These are phyloP conservation scores for Dendrobium officinale DNA, from an alignment of 106 monocot genomes.

Conservation along the genomic window DNA sequence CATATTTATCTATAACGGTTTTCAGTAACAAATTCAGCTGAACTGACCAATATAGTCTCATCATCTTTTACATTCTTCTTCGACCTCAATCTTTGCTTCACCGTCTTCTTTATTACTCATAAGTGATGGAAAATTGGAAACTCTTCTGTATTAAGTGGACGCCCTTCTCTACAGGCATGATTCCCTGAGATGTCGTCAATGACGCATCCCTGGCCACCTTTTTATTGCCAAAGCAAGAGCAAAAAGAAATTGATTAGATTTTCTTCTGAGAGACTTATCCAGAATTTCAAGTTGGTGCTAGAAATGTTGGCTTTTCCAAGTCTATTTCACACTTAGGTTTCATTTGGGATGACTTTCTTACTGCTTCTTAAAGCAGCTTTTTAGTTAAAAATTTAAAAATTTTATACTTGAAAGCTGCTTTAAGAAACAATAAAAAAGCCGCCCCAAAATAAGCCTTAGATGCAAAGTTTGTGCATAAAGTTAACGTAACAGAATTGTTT, in stretches of 20 bases:
- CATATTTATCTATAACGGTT: neutral
- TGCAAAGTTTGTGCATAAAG: no score
- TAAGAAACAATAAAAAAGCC: no score
- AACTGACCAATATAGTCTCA: neutral
- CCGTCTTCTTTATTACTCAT: constrained; percentile 21
- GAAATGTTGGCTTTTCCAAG: neutral
- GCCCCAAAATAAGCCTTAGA: no score
- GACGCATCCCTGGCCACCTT: constrained; percentile 79
- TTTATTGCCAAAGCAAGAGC: neutral
- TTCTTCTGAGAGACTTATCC: neutral
- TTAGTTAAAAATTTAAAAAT: no score
- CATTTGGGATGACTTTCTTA: neutral
- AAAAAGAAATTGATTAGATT: neutral
- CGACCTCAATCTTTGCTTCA: constrained; percentile 31
- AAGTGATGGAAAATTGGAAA: constrained; percentile 50
- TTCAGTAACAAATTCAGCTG: neutral
- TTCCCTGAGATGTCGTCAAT: constrained; percentile 36
- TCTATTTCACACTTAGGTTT: neutral
- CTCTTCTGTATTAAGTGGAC: constrained; percentile 67
- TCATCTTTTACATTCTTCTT: constrained; percentile 30
- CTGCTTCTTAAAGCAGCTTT: neutral
- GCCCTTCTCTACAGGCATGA: constrained; percentile 72
- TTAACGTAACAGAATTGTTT: no score
- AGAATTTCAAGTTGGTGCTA: neutral
- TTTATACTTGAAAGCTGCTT: no score